Base-by-base conservation (phyloP, 495 filamentous ascomycete species). In the Recurvomyces mirabilis region DNA sequence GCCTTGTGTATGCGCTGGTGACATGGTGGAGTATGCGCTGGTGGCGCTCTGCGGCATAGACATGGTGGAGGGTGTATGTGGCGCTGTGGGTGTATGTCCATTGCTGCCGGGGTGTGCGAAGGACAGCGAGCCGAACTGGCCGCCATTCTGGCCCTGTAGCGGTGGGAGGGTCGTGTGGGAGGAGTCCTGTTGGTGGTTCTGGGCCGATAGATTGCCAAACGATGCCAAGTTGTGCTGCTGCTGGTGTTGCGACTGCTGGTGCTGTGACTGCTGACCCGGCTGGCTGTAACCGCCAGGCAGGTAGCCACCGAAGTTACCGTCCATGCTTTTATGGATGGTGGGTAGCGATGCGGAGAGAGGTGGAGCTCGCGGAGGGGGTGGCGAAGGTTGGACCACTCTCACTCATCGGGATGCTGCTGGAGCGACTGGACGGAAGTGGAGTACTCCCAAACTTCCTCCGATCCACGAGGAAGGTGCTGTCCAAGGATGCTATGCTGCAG, bases 61-160 rank as follows among this genome's bases (percentile, higher is more conserved):
- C 19, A 43, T 41, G 19, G 46, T 29, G 7, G 32, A 34, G 5
- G 56, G 56, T 13, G 58, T 54, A 36, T 56, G 54, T 17, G 58
- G 56, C 13, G 55, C 57, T 15, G 36, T 43, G 1, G 58, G 58
- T 6, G 58, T 61, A 12, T 56, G 53, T 35, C 49, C 28, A 13
- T 49, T 43, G 34, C 54, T 55, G 33, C 41, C 45, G 10, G 55
- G 42, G 23, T 57, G 55, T 28, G 39, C 40, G 30, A 35, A 53
- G 6, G 40, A 47, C 21, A 57, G 30, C 10, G 21, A 20, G 31
- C 46, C 43, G 34, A 47, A 54, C 40, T 46, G 46, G 38, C 46
- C 47, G 41, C 47, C 41, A 54, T 54, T 57, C 47, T 54, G 54
- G 24, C 20, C 46, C 21, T 54, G 51, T 19, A 57, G 28, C 12